Evolutionary conservation across 495 filamentous ascomycete species (phyloP).

Genomic region (Astrocystis sublimbata): DNA sequence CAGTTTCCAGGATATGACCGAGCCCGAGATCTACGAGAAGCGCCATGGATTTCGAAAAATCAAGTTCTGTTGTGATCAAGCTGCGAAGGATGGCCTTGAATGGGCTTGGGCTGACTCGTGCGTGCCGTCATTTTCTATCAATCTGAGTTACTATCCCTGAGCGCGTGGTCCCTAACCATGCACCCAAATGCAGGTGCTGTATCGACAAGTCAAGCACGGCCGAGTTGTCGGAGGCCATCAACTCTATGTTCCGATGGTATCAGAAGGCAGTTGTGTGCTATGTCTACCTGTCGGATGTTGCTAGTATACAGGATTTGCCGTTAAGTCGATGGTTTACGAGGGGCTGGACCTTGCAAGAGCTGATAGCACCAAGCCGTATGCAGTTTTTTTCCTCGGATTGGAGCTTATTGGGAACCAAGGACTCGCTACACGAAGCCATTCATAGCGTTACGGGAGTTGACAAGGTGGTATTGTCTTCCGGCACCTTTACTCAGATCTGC

Average conservation of each 20-base stretch:
- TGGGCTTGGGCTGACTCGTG: conserved; percentile 37
- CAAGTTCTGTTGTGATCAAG: conserved; percentile 24
- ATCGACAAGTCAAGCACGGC: conserved; percentile 33
- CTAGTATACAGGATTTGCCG: background rate
- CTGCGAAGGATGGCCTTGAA: conserved; percentile 16
- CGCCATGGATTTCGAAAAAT: conserved; percentile 34
- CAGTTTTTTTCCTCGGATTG: conserved; percentile 36
- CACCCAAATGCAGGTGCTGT: conserved; percentile 31
- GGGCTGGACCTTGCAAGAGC: conserved; percentile 48
- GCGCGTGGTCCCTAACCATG: too few species aligned
- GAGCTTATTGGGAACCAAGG: conserved; percentile 30
- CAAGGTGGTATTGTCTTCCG: background rate
- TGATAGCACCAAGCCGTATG: conserved; percentile 34
- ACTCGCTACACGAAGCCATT: background rate
- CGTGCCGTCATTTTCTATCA: background rate
- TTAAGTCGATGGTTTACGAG: conserved; percentile 40
- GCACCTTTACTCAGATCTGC: background rate
- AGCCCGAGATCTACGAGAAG: conserved; percentile 5
- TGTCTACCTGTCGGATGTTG: conserved; percentile 32
- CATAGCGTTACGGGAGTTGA: conserved; percentile 33
- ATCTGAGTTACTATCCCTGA: background rate
- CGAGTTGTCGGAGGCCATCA: conserved; percentile 29
- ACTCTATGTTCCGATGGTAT: conserved; percentile 33
- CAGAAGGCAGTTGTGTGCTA: conserved; percentile 29
- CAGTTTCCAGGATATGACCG: conserved; percentile 31